phyloP scores from a whole-genome alignment of 73 alveolate species.

The Blepharisma japonicum region DNA sequence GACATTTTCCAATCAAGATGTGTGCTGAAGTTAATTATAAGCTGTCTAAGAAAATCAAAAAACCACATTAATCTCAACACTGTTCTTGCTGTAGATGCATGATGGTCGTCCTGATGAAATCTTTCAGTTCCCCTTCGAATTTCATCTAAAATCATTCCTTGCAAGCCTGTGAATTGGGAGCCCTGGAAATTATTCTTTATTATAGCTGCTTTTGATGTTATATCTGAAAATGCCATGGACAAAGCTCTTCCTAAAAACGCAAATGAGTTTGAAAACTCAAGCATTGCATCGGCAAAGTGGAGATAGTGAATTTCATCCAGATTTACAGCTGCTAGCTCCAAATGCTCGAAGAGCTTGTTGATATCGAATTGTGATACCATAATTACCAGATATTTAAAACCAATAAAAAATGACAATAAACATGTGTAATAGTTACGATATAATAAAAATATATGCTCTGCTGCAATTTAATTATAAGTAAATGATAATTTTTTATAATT shows the following conservation, averaged over 20 bases:
- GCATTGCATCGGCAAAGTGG: slow-evolving; percentile 23
- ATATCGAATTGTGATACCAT: slow-evolving; percentile 17
- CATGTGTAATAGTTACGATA: too few relatives aligned
- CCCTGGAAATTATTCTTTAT: slow-evolving; percentile 28
- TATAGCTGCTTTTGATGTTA: slow-evolving; percentile 53
- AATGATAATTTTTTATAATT: too few relatives aligned
- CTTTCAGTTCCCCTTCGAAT: slow-evolving; percentile 32
- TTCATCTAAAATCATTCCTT: slow-evolving; percentile 34
- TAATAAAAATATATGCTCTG: too few relatives aligned
- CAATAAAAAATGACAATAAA: too few relatives aligned
- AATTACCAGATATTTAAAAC: too few relatives aligned
- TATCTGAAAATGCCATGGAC: slow-evolving; percentile 59
- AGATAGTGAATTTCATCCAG: slow-evolving; percentile 4
- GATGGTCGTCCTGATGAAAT: slow-evolving; percentile 30
- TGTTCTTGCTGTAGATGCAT: slow-evolving; percentile 65
- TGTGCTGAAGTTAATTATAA: slow-evolving; percentile 30
- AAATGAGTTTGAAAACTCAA: slow-evolving; percentile 38
- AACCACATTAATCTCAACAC: slow-evolving; percentile 70
- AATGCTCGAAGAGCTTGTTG: slow-evolving; percentile 6
- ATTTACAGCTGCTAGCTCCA: not conserved
- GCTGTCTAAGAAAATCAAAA: slow-evolving; percentile 35
- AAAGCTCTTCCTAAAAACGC: slow-evolving; percentile 46
- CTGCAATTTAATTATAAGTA: too few relatives aligned
- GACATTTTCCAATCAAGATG: slow-evolving; percentile 40
- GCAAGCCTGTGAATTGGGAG: slow-evolving; percentile 29